These are phyloP conservation scores for Carpinus viminea DNA, from an alignment of 306 rosid species.

Conservation along the genomic window DNA sequence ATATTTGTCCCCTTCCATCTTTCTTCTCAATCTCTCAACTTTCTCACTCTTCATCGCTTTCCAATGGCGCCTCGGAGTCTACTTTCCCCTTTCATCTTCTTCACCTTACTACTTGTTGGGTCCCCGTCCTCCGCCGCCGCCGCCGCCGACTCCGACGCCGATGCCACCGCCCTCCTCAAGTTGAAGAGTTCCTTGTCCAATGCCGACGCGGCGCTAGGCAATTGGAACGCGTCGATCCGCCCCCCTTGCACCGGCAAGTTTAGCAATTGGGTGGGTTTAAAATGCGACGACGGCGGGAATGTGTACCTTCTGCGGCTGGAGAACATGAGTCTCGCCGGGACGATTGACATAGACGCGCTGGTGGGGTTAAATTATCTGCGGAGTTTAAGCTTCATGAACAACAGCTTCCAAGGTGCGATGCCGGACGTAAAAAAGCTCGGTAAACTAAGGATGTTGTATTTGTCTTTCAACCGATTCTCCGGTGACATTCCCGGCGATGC, in stretches of 20 bases:
- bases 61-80: slow-evolving; percentile 29
- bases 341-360: slow-evolving; percentile 43
- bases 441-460: slow-evolving; percentile 43
- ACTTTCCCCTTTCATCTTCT: slow-evolving; percentile 19
- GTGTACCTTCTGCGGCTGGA: slow-evolving; percentile 48
- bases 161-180: slow-evolving; percentile 45
- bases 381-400: slow-evolving; percentile 57
- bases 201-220: slow-evolving; percentile 38
- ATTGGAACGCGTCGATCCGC: slow-evolving; percentile 34
- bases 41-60: slow-evolving; percentile 3
- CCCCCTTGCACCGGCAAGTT: slow-evolving; percentile 30
- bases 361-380: slow-evolving; percentile 34
- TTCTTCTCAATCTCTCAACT: neutral
- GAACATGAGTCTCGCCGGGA: slow-evolving; percentile 63
- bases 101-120: slow-evolving; percentile 10
- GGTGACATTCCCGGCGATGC: slow-evolving; percentile 53
- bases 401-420: slow-evolving; percentile 57
- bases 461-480: slow-evolving; percentile 54
- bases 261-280: slow-evolving; percentile 55
- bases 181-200: slow-evolving; percentile 53
- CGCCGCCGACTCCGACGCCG: slow-evolving; percentile 8
- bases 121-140: slow-evolving; percentile 20
- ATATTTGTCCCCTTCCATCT: neutral
- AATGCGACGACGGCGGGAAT: slow-evolving; percentile 27
- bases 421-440: slow-evolving; percentile 52